Percentiles rank a stretch among this genome's conserved stretches.
phyloP scores from a whole-genome alignment of 108 stramenopile species.

The Stephanodiscus triporus region DNA sequence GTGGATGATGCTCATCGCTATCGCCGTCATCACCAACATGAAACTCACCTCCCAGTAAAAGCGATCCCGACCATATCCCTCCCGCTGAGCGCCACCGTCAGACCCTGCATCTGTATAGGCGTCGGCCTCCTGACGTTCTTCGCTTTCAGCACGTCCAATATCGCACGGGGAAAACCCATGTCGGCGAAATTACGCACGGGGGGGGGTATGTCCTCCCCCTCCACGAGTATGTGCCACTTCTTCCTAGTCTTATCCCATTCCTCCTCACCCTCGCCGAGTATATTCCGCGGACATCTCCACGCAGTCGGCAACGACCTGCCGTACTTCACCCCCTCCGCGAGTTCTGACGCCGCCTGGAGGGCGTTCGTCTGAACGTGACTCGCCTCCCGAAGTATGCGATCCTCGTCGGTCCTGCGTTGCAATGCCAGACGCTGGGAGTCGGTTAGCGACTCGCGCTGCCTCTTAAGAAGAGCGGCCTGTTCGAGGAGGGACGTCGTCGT shows the following conservation, averaged over 20 bases:
- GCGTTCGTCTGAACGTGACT: slow-evolving; percentile 96
- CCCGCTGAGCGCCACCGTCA: slow-evolving; percentile 94
- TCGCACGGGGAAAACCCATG: slow-evolving; percentile 92
- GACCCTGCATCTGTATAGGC: slow-evolving; percentile 99
- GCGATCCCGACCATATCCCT: slow-evolving; percentile 99
- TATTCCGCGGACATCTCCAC: slow-evolving; percentile 88
- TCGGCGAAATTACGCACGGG: slow-evolving; percentile 93
- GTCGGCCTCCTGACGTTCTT: slow-evolving; percentile 96
- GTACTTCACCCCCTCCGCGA: slow-evolving; percentile 90
- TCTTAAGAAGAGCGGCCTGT: slow-evolving; percentile 82
- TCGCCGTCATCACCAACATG: background rate
- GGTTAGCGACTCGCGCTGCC: slow-evolving; percentile 58
- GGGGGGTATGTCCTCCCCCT: slow-evolving; percentile 95
- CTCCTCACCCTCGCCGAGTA: slow-evolving; percentile 73
- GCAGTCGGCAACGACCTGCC: slow-evolving; percentile 78
- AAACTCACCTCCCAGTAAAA: slow-evolving; percentile 75
- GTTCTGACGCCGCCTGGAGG: slow-evolving; percentile 93
- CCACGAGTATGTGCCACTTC: slow-evolving; percentile 96
- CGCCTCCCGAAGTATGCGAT: slow-evolving; percentile 94
- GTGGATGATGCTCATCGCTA: no score
- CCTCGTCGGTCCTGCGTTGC: slow-evolving; percentile 81
- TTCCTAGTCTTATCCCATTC: slow-evolving; percentile 79
- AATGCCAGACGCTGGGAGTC: slow-evolving; percentile 61
- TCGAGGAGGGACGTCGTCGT: slow-evolving; percentile 69
- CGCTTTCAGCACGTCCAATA: slow-evolving; percentile 71